phyloP scores from a whole-genome alignment of 495 filamentous ascomycete species.

The Chaetomium cochliodes region DNA sequence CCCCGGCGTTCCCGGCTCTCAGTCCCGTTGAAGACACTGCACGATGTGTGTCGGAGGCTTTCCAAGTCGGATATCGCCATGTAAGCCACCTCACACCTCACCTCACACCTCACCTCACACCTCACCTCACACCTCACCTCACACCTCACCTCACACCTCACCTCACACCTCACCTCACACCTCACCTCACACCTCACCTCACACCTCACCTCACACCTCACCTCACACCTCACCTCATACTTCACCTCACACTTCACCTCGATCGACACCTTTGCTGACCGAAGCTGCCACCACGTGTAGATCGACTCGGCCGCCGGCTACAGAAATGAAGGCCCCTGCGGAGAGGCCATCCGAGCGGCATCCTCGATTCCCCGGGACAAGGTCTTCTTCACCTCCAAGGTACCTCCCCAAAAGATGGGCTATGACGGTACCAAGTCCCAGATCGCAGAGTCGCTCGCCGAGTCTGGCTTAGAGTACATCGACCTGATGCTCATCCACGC shows the following conservation, averaged over 20 bases:
- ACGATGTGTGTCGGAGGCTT: constrained; percentile 58
- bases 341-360: constrained; percentile 55
- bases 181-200: too few relatives aligned
- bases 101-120: too few relatives aligned
- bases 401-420: constrained; percentile 42
- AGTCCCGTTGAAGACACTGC: constrained; percentile 43
- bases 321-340: constrained; percentile 66
- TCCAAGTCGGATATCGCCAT: constrained; percentile 72
- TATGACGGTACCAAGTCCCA: constrained; percentile 53
- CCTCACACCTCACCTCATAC: too few relatives aligned
- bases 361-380: constrained; percentile 55
- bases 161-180: too few relatives aligned
- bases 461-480: constrained; percentile 58
- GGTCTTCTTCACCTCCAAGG: constrained; percentile 74
- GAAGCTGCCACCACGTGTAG: constrained; percentile 29
- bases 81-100: constrained; percentile 35
- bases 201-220: too few relatives aligned
- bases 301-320: constrained; percentile 73
- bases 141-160: too few relatives aligned
- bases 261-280: not conserved
- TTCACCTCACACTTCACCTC: too few relatives aligned
- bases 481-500: constrained; percentile 64
- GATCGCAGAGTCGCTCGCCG: constrained; percentile 51
- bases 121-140: too few relatives aligned
- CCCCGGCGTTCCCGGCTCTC: not conserved